Evolutionary conservation across 2,329 filamentous ascomycete species (phyloP).

Genomic region (Venturia carpophila): DNA sequence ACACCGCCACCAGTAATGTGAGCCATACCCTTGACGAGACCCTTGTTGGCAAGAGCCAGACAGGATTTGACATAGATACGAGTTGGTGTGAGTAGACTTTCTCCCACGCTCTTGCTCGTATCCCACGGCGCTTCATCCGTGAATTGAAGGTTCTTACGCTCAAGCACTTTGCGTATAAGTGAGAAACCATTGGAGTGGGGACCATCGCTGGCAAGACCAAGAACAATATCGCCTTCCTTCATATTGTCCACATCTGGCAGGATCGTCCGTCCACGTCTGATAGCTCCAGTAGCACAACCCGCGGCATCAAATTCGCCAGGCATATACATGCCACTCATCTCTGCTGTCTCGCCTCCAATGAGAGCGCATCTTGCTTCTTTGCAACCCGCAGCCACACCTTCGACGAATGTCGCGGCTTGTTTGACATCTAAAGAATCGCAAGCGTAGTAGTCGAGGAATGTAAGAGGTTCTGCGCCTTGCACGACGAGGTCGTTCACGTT

Average conservation of each 20-base stretch:
- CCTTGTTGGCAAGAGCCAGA: slow-evolving; percentile 51
- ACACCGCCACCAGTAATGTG: slow-evolving; percentile 96
- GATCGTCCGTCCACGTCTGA: slow-evolving; percentile 55
- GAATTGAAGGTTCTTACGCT: slow-evolving; percentile 63
- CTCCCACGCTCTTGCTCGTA: slow-evolving; percentile 50
- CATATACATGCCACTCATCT: slow-evolving; percentile 94
- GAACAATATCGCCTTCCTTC: slow-evolving; percentile 71
- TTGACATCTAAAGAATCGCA: slow-evolving; percentile 78
- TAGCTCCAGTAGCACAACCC: slow-evolving; percentile 80
- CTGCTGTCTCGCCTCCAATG: slow-evolving; percentile 94
- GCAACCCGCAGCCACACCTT: slow-evolving; percentile 84
- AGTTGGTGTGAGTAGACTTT: slow-evolving; percentile 77
- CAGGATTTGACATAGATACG: slow-evolving; percentile 86
- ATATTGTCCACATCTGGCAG: slow-evolving; percentile 72
- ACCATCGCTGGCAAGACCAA: slow-evolving; percentile 78
- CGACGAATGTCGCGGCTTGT: slow-evolving; percentile 75
- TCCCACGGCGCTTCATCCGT: slow-evolving; percentile 67
- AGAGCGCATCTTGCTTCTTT: slow-evolving; percentile 77
- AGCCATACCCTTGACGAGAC: slow-evolving; percentile 79
- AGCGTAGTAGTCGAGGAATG: slow-evolving; percentile 97
- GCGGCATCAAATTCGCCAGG: slow-evolving; percentile 88
- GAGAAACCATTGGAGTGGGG: slow-evolving; percentile 97
- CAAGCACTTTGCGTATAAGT: slow-evolving; percentile 83
- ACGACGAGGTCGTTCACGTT: slow-evolving; percentile 98
- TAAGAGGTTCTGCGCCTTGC: slow-evolving; percentile 86